These are phyloP conservation scores for Parasarocladium wereldwijsianum DNA, from an alignment of 2,329 filamentous ascomycete species.

Conservation along the genomic window DNA sequence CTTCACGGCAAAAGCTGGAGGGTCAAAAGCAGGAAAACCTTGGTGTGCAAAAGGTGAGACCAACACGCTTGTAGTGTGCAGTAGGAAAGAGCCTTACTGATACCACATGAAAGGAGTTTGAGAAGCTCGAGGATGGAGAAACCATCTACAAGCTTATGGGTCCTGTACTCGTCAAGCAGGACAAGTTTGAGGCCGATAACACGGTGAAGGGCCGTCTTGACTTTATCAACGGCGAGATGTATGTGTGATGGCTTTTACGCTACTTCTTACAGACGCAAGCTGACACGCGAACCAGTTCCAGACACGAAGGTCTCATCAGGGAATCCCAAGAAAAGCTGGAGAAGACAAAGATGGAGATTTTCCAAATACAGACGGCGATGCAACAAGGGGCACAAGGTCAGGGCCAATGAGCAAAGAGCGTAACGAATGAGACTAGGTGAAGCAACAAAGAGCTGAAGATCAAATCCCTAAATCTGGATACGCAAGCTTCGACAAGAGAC, in stretches of 20 bases:
- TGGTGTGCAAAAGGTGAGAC: constrained; percentile 64
- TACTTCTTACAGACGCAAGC: not conserved
- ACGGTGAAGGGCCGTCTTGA: constrained; percentile 83
- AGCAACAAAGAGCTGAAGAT: too few species aligned
- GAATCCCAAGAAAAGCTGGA: constrained; percentile 41
- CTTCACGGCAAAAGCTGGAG: constrained; percentile 79
- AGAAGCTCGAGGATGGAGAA: constrained; percentile 61
- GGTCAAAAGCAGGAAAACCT: constrained; percentile 89
- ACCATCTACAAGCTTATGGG: constrained; percentile 94
- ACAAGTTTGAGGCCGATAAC: constrained; percentile 76
- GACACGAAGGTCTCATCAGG: constrained; percentile 36
- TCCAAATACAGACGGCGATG: constrained; percentile 36
- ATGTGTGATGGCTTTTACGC: constrained; percentile 16
- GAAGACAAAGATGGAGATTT: constrained; percentile 44
- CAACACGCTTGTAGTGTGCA: too few species aligned
- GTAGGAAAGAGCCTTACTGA: too few species aligned
- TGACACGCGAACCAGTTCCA: constrained; percentile 13
- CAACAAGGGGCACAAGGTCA: constrained; percentile 19
- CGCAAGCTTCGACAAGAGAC: too few species aligned
- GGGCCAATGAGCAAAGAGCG: not conserved
- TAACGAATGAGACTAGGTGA: too few species aligned
- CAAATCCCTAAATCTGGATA: too few species aligned
- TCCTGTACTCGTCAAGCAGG: constrained; percentile 87
- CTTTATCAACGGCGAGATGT: constrained; percentile 93
- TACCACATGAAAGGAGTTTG: constrained; percentile 54